phyloP scores from a whole-genome alignment of 1,284 basidiomycete species.

The Malassezia arunalokei region DNA sequence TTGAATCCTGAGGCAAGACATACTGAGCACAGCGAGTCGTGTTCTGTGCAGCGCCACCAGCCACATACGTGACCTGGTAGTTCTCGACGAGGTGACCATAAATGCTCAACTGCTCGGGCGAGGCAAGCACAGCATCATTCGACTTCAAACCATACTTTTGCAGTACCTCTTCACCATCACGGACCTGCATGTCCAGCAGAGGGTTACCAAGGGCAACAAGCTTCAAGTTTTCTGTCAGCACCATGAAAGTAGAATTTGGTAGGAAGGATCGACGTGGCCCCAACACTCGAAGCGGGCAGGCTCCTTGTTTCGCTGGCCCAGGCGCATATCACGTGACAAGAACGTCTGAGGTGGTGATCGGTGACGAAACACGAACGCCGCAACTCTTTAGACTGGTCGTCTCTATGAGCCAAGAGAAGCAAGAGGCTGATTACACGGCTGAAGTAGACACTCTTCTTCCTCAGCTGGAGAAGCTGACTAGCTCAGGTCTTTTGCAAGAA shows the following conservation, averaged over 20 bases:
- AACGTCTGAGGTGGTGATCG: not conserved
- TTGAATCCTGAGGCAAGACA: constrained; percentile 58
- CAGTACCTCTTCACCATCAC: constrained; percentile 65
- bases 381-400: not conserved
- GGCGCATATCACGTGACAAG: constrained; percentile 8
- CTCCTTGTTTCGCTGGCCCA: not conserved
- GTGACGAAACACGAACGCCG: not conserved
- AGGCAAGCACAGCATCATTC: constrained; percentile 93
- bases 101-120: constrained; percentile 62
- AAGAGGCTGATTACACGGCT: constrained; percentile 52
- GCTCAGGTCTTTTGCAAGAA: constrained; percentile 41
- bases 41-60: constrained; percentile 94
- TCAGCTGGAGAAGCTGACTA: constrained; percentile 48
- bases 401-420: constrained; percentile 46
- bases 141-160: constrained; percentile 83
- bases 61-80: constrained; percentile 74
- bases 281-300: not conserved
- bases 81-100: constrained; percentile 77
- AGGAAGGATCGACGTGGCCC: not conserved
- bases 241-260: constrained; percentile 4
- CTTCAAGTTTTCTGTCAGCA: constrained; percentile 26
- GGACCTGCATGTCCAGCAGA: constrained; percentile 48
- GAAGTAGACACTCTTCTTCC: constrained; percentile 51
- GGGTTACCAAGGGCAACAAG: constrained; percentile 45
- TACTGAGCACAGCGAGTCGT: constrained; percentile 86